Evolutionary conservation across 805 yeast genomes (phyloP).

Genomic region (Yueomyces sinensis): DNA sequence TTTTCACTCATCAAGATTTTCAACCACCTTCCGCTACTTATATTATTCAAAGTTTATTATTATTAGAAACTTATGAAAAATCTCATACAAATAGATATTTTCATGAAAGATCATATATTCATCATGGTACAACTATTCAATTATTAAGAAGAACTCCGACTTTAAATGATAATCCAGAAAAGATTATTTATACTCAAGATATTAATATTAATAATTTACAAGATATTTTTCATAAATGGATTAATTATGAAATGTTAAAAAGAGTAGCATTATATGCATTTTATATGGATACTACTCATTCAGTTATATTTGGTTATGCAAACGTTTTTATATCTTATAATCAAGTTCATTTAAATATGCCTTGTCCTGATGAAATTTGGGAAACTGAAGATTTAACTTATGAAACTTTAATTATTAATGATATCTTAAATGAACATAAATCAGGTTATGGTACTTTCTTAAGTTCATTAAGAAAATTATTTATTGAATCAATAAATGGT

Average conservation of each 20-base stretch:
- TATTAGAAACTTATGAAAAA: conserved; percentile 74
- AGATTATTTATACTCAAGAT: background rate
- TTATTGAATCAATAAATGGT: conserved; percentile 30
- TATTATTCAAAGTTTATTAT: conserved; percentile 59
- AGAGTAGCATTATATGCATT: conserved; percentile 73
- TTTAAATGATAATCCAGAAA: conserved; percentile 14
- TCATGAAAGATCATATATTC: conserved; percentile 76
- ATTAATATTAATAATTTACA: conserved; percentile 7
- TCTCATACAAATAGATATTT: conserved; percentile 50
- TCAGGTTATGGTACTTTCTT: conserved; percentile 34
- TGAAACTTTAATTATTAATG: conserved; percentile 12
- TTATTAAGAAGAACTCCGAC: conserved; percentile 63
- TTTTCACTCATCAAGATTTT: conserved; percentile 60
- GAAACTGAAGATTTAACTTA: conserved; percentile 23
- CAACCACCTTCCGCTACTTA: conserved; percentile 66
- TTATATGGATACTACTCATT: conserved; percentile 67
- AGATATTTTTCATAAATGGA: conserved; percentile 38
- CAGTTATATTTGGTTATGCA: conserved; percentile 66
- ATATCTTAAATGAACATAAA: conserved; percentile 8
- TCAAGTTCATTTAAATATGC: conserved; percentile 48
- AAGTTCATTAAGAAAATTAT: conserved; percentile 40
- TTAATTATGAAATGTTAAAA: conserved; percentile 66
- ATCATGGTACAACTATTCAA: conserved; percentile 80
- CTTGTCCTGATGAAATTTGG: conserved; percentile 54
- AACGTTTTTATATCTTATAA: conserved; percentile 38